Percentiles rank a stretch among this genome's conserved stretches.
Conservation (phyloP, 192 early-diverging fungal species). For the Mortierella alpina region DNA sequence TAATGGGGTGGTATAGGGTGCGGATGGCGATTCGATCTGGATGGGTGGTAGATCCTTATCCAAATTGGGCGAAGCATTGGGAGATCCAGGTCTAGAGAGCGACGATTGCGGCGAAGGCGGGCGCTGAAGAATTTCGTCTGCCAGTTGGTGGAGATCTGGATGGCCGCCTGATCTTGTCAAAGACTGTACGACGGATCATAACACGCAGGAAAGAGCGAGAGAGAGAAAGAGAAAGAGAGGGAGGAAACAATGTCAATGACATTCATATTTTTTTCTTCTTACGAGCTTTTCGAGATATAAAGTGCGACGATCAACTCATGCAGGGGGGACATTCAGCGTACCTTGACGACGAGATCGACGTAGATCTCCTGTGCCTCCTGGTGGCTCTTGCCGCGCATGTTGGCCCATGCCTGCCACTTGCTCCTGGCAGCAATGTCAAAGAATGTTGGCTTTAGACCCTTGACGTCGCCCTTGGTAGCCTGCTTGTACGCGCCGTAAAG, state of each 20-base stretch:
- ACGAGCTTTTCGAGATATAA: neutral
- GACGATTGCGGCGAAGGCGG: slow-evolving; percentile 22
- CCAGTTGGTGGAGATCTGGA: slow-evolving; percentile 29
- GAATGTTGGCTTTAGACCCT: slow-evolving; percentile 30
- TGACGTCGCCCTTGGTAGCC: slow-evolving; percentile 42
- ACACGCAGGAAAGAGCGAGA: neutral
- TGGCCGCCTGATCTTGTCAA: slow-evolving; percentile 35
- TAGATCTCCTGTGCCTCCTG: slow-evolving; percentile 29
- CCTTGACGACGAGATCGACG: slow-evolving; percentile 43
- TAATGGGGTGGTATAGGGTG: neutral
- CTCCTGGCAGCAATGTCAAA: slow-evolving; percentile 46
- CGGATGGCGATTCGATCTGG: neutral
- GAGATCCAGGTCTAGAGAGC: neutral
- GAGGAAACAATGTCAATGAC: neutral
- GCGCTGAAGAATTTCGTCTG: slow-evolving; percentile 46
- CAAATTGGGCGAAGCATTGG: slow-evolving; percentile 6
- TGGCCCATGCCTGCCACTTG: slow-evolving; percentile 55
- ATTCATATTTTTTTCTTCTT: too few species aligned
- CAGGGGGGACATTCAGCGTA: neutral
- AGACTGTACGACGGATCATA: slow-evolving; percentile 5
- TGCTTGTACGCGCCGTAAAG: slow-evolving; percentile 52
- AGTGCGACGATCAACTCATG: neutral
- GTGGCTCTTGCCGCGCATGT: slow-evolving; percentile 40
- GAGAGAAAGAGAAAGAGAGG: slow-evolving; percentile 6
- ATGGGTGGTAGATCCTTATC: slow-evolving; percentile 40